Base-by-base conservation (phyloP, 495 filamentous ascomycete genomes). In the Cladorrhinum samala region DNA sequence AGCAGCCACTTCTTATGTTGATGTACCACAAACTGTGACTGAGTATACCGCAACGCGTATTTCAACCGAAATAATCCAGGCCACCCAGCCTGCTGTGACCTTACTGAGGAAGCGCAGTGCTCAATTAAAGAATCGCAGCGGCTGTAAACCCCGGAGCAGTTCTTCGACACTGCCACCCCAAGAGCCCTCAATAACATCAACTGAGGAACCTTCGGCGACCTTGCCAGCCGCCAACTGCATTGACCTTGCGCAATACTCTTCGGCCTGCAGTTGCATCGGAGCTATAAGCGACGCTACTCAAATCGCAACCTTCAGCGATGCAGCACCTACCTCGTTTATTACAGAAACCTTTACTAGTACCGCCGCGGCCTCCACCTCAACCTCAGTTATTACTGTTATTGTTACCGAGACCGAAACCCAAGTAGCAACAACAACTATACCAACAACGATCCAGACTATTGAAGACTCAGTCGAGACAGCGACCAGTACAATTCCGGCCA, bases 261-360 rank as follows among this genome's bases (percentile, higher is more conserved):
- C 45, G 13, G 45, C 45, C 8, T 47, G 45, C 45, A 27, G 14
- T 17, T 47, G 45, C 24, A 47, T 47, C 45, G 24, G 23, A 13
- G 45, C 45, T 25, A 23, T 33, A 18, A 5, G 23, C 14, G 45
- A 33, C 3, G n/a, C 24, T 23, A 47, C 43, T 20, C 13, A 27
- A 13, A 23, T 21, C 11, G 20, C 25, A 9, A 13, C 23, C 50
- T 18, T n/a, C 40, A 46, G 6, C 27, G 6, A 5, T 11, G 5
- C 27, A 5, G 27, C 27, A 6, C 27, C 27, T 6, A 33, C 27
- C 27, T 33, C 27, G 11, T 6, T 11, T 11, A 33, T 33, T 6
- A 33, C 27, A 5, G 5, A 5, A 33, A 33, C 27, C 27, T 11
- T 33, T 11, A 33, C 27, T 11, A 33, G 11, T 33, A 11, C 27